Base-by-base conservation (phyloP, 2,329 filamentous ascomycete species). In the Diaporthe ilicicola region DNA sequence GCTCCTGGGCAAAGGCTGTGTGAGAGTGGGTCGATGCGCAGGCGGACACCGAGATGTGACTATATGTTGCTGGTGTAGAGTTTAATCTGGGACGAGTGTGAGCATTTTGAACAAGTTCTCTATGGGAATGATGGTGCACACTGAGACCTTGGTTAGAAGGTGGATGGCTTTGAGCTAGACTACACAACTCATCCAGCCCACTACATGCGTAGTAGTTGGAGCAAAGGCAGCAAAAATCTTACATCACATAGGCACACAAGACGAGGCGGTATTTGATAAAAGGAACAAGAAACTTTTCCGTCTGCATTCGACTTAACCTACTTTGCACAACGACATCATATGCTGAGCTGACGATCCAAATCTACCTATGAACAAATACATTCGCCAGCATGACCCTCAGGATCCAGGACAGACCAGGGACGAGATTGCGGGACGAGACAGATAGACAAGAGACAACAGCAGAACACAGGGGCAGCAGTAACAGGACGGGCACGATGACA, bases 301-400 rank as follows among this genome's bases (percentile, higher is more conserved):
- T 59, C 59, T 62, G 56, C 61, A 70, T 72, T 72, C 70, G 70
- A 72, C 70, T 51, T 27, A 39, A 59, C 42, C 67, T 42, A 46
- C 67, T 59, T 56, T 53, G 67, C 39, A 53, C 66, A 72, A 67
- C 46, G 32, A 54, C 59, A 62, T 74, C 53, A 69, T 74, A 71
- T n/a, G 50, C 27, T 54, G 54, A 66, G 44, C 67, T 70, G 44
- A 59, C 62, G 29, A 50, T 50, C 68, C 67, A 70, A 44, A 22
- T 48, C 70, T 70, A 66, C 51, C 70, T 72, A 70, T 48, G 67
- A 48, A 66, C 59, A 39, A 51, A 50, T 37, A 50, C 19, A n/a
- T 64, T 15, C 24, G 39, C 46, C 48, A 15, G n/a, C 39, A 34
- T 27, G 65, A 22, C 51, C 37, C 27, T 8, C 8, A 55, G 34